Evolutionary conservation across 768 basidiomycete species (phyloP).

Genomic region (Boletus tylopilopsis): DNA sequence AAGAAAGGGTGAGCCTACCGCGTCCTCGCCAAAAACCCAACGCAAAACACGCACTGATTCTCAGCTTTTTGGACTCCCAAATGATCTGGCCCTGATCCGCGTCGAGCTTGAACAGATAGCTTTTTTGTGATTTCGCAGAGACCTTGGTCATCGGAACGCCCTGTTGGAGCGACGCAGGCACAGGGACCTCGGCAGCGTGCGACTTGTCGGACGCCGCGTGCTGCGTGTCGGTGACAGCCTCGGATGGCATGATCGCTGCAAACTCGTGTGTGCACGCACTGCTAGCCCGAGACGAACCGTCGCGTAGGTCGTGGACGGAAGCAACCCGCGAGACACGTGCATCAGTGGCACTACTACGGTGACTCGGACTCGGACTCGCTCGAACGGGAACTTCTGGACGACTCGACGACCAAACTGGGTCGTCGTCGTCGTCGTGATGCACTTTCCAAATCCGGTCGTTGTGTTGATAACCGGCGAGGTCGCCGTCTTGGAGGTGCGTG

Average conservation of each 20-base stretch:
- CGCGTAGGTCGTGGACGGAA: conserved; percentile 1
- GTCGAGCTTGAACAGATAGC: conserved; percentile 65
- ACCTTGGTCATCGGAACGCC: conserved; percentile 83
- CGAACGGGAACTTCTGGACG: no score
- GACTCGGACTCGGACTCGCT: no score
- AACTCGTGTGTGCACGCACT: no score
- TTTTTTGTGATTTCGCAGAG: conserved; percentile 72
- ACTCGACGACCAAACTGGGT: neutral
- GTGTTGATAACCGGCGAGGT: no score
- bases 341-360: neutral
- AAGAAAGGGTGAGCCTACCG: no score
- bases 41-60: conserved; percentile 48
- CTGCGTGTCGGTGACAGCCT: no score
- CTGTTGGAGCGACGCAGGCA: conserved; percentile 46
- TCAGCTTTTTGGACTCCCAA: conserved; percentile 69
- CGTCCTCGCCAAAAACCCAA: no score
- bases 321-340: neutral
- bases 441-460: conserved; percentile 26
- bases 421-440: neutral
- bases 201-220: no score
- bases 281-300: no score
- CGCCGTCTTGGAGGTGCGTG: neutral
- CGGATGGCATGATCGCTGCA: conserved; percentile 1
- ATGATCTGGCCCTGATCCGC: conserved; percentile 78
- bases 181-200: no score